Base-by-base conservation (phyloP, 75 land plant genomes). In the Isoetes taiwanensis region DNA sequence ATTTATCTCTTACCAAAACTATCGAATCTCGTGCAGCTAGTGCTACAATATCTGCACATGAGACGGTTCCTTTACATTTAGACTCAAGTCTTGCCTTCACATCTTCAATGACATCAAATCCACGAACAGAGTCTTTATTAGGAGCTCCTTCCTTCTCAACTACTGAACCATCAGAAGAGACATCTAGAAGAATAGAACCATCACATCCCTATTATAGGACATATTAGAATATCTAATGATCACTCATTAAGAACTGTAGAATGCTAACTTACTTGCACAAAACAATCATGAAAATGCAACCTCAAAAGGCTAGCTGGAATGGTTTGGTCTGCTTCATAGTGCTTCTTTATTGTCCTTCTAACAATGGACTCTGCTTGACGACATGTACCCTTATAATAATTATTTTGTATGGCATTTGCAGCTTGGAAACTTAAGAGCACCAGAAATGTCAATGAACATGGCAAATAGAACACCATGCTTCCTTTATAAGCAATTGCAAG, bases 21-120 rank as follows among this genome's bases (percentile, higher is more conserved):
- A 14, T 37, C 38, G 38, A 9, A 14, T 37, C 38, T 14, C 56
- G 56, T 0, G 76, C 72, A 0, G 73, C 65, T n/a, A 68, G 61
- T 34, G 73, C 69, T 11, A 70, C 31, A n/a, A 70, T 64, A 39
- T 70, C 73, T 2, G 73, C 73, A 58, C 73, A 70, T 12, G 76
- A 73, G 29, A 73, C 72, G 3, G 41, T 41, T 5, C 43, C 61
- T 6, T 23, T 28, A 31, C 76, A 73, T 0, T 27, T 3, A 0
- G 23, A 21, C 29, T 62, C 66, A 2, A 73, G 14, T 32, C 42
- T 54, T 1, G 59, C n/a, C 66, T 73, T 73, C 17, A 30, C 57
- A 0, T 5, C 26, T 28, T 73, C 72, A 14, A 73, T 69, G 40
- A 73, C 61, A 5, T 73, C 67, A 21, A 69, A 73, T 28, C 76